Base-by-base conservation (phyloP, 2,329 filamentous ascomycete genomes). In the Fusarium decemcellulare region DNA sequence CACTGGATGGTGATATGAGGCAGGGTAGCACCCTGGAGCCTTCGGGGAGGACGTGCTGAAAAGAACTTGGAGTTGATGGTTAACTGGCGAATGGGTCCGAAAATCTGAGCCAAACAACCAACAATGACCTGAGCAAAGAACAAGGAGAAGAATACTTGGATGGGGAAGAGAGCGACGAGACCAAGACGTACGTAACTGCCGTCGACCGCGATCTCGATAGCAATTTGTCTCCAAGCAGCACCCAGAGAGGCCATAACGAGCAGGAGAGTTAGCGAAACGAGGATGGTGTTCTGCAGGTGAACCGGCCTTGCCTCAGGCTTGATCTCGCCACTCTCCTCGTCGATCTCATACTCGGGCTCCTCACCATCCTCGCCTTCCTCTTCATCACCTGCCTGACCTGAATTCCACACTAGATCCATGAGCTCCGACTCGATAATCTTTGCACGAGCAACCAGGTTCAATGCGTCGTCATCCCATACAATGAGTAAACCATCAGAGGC, bases 1-100 rank as follows among this genome's bases (percentile, higher is more conserved):
- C 93, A 95, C 76, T 97, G 93, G 43, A 97, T 92, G 4, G 93
- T 95, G 68, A 93, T 85, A 75, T 93, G 92, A 3, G 92, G 92
- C 15, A 95, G 85, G 29, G 83, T 76, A 8, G 81, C 74, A 2
- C 80, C 82, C 60, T 87, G 86, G 30, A 94, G 79, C 50, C 92
- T 84, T 18, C 87, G 86, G 2, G 91, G 90, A 9, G 91, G 86
- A n/a, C 86, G 84, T 2, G 92, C 93, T 0, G 93, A 95, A 81
- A 92, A 96, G 82, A 91, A 95, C 78, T 92, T 93, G 75, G 92
- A 94, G 85, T 96, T 96, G 73, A 86, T 82, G 34, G 85, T 88
- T 78, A 95, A 85, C 76, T 95, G 92, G 50, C 87, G 86, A 60
- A 94, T 88, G 1, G 93, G 92, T 6, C 93, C 93, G 61, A 95